Conservation (phyloP, 2,329 filamentous ascomycete species). For the Aspergillus vadensis region DNA sequence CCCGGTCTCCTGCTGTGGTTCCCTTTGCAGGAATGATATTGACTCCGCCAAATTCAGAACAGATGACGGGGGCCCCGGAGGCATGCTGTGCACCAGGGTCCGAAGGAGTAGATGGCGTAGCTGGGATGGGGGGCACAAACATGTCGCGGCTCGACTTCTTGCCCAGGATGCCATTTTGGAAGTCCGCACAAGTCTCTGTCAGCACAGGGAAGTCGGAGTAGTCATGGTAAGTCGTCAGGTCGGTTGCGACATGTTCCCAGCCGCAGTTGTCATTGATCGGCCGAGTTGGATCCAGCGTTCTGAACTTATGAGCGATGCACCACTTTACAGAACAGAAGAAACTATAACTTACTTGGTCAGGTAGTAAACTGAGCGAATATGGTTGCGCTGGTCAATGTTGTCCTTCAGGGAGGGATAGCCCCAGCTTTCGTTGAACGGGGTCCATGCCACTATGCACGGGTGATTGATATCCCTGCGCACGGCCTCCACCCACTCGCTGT, state of each 20-base stretch:
- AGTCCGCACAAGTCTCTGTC: conserved; percentile 54
- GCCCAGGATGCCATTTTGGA: conserved; percentile 56
- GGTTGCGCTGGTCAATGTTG: conserved; percentile 61
- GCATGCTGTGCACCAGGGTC: conserved; percentile 57
- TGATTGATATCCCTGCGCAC: conserved; percentile 67
- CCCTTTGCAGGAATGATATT: conserved; percentile 60
- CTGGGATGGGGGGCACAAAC: conserved; percentile 52
- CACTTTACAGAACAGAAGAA: not conserved
- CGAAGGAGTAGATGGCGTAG: conserved; percentile 34
- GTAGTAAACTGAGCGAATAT: conserved; percentile 65
- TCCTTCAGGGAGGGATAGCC: conserved; percentile 62
- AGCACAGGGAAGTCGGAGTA: conserved; percentile 63
- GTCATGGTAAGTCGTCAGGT: conserved; percentile 69
- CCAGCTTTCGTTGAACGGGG: conserved; percentile 67
- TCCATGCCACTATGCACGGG: conserved; percentile 66
- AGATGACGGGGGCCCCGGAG: conserved; percentile 62
- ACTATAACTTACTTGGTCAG: conserved; percentile 56
- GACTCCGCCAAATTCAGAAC: conserved; percentile 69
- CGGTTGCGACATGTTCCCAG: conserved; percentile 68
- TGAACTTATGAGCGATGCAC: conserved; percentile 11
- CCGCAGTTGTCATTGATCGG: conserved; percentile 72
- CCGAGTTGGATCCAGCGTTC: conserved; percentile 61
- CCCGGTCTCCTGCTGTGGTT: conserved; percentile 46
- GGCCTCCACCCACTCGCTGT: conserved; percentile 65
- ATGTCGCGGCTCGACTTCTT: conserved; percentile 56